Conservation (phyloP, 2,329 filamentous ascomycete species). For the Verticillium isaacii region DNA sequence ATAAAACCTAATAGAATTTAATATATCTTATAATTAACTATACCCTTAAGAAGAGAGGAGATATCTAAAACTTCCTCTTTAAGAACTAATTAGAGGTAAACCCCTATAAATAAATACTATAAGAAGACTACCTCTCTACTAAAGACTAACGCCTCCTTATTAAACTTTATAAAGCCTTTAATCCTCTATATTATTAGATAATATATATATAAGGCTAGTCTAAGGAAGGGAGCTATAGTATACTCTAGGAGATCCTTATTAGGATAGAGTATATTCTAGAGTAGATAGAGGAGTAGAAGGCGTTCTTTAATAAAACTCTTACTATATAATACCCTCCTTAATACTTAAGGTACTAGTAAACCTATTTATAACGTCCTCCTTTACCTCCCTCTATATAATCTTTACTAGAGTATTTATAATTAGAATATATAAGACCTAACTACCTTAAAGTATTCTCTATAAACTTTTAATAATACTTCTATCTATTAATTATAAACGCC, state of each 20-base stretch:
- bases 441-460: not conserved
- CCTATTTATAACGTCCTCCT: not conserved
- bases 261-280: not conserved
- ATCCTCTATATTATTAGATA: no score
- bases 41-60: no score
- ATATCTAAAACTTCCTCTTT: no score
- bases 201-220: not conserved
- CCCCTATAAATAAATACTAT: not conserved
- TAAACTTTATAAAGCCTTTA: no score
- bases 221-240: not conserved
- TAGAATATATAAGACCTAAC: not conserved
- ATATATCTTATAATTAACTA: no score
- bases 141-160: not conserved
- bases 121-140: not conserved
- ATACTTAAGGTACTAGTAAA: no score
- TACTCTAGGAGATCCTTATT: not conserved
- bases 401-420: not conserved
- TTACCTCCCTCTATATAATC: not conserved
- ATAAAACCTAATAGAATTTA: not conserved
- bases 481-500: not conserved
- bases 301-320: not conserved
- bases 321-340: no score
- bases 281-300: not conserved
- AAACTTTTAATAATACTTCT: not conserved
- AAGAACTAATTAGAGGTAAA: no score